Percentiles rank a stretch among this genome's conserved stretches.
phyloP scores from a whole-genome alignment of 495 filamentous ascomycete species.

The Podospora didyma region DNA sequence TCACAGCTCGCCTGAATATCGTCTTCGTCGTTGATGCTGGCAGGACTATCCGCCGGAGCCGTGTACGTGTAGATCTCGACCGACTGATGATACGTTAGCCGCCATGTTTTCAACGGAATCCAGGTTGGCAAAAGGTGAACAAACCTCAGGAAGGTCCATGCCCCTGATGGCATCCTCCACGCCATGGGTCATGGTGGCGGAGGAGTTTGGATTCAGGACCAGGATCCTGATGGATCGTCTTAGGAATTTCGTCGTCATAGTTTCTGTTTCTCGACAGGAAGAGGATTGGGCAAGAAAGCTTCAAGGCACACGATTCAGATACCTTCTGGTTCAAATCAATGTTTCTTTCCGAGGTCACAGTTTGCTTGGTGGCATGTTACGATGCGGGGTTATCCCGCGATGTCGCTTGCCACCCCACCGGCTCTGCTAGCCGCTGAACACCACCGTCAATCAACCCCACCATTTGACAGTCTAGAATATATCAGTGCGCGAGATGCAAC shows the following conservation, averaged over 20 bases:
- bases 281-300: no score
- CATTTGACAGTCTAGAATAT: no score
- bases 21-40: conserved; percentile 62
- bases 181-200: conserved; percentile 71
- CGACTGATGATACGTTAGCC: conserved; percentile 16
- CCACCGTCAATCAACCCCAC: no score
- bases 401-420: no score
- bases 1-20: conserved; percentile 47
- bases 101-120: not conserved
- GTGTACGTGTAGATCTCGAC: conserved; percentile 49
- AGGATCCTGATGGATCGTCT: conserved; percentile 52
- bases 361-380: no score
- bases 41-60: conserved; percentile 45
- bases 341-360: no score
- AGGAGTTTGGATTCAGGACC: conserved; percentile 91
- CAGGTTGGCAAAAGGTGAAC: not conserved
- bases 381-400: no score
- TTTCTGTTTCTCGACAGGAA: not conserved
- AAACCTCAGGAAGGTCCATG: conserved; percentile 47
- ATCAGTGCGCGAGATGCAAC: no score
- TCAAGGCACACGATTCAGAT: no score
- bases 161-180: conserved; percentile 59
- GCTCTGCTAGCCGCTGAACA: no score
- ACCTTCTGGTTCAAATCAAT: no score
- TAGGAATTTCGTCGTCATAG: conserved; percentile 28